These are phyloP conservation scores for Trichoderma gracile DNA, from an alignment of 2,329 filamentous ascomycete species.

Conservation along the genomic window DNA sequence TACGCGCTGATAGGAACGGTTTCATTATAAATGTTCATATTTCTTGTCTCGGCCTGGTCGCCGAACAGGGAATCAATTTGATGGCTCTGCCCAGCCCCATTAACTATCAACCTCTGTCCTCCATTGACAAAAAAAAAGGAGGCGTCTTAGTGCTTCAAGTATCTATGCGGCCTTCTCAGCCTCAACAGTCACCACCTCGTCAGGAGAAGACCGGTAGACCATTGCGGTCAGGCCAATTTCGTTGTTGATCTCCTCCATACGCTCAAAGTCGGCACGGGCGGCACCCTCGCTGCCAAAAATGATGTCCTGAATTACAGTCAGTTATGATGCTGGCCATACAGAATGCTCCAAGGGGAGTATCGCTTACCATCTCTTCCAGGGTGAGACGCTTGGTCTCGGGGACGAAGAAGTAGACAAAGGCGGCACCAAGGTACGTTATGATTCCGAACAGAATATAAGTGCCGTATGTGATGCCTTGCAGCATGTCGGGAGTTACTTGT, in stretches of 20 bases:
- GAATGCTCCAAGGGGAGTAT: fast-evolving
- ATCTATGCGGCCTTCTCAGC: constrained; percentile 16
- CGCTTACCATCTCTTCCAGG: constrained; percentile 61
- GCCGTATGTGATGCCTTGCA: constrained; percentile 64
- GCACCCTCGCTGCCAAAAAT: constrained; percentile 68
- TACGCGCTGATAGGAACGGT: not conserved
- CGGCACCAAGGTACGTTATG: constrained; percentile 62
- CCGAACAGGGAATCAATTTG: not conserved
- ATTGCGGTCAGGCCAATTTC: constrained; percentile 60
- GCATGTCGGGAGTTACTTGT: constrained; percentile 69
- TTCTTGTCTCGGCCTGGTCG: not conserved
- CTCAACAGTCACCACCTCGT: constrained; percentile 21
- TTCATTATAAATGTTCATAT: not conserved
- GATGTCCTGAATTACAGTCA: constrained; percentile 50
- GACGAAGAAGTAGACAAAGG: constrained; percentile 63
- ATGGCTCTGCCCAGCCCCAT: not conserved
- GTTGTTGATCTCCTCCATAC: constrained; percentile 71
- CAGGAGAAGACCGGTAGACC: constrained; percentile 2
- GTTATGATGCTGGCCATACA: not conserved
- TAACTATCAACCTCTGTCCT: not conserved
- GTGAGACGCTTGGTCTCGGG: constrained; percentile 65
- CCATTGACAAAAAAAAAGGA: not conserved
- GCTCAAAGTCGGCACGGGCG: constrained; percentile 65
- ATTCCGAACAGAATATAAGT: constrained; percentile 72
- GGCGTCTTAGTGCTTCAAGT: not conserved